Evolutionary conservation across 2,329 filamentous ascomycete genomes (phyloP).

Genomic region (Trichoderma breve): DNA sequence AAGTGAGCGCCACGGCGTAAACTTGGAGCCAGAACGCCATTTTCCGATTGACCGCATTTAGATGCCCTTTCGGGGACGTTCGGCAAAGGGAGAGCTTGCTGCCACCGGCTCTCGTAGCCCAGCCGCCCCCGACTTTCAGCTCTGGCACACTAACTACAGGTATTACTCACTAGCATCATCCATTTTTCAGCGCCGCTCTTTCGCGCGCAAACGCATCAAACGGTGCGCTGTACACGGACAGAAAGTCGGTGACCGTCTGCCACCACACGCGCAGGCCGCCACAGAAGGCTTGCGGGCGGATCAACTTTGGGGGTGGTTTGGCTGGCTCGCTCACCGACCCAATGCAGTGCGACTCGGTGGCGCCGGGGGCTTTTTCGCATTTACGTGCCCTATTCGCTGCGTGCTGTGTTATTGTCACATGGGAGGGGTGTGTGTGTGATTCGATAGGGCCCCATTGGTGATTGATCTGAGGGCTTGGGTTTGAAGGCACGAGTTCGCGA

Average conservation of each 20-base stretch:
- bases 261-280: neutral
- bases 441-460: neutral
- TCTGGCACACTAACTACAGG: neutral
- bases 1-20: neutral
- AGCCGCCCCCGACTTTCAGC: neutral
- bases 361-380: neutral
- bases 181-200: neutral
- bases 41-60: neutral
- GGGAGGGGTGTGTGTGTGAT: neutral
- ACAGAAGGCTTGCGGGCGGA: neutral
- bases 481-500: neutral
- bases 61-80: neutral
- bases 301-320: neutral
- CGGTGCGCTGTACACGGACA: neutral
- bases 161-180: neutral
- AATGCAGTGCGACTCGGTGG: slow-evolving; percentile 15
- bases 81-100: neutral
- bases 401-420: neutral
- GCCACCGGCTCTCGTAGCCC: neutral
- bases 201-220: neutral
- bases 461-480: neutral
- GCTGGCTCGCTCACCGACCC: slow-evolving; percentile 1
- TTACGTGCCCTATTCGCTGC: neutral
- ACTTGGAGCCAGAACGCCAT: neutral
- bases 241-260: slow-evolving; percentile 4